Evolutionary conservation across 2,329 filamentous ascomycete species (phyloP).

Genomic region (Fusarium duplospermum): DNA sequence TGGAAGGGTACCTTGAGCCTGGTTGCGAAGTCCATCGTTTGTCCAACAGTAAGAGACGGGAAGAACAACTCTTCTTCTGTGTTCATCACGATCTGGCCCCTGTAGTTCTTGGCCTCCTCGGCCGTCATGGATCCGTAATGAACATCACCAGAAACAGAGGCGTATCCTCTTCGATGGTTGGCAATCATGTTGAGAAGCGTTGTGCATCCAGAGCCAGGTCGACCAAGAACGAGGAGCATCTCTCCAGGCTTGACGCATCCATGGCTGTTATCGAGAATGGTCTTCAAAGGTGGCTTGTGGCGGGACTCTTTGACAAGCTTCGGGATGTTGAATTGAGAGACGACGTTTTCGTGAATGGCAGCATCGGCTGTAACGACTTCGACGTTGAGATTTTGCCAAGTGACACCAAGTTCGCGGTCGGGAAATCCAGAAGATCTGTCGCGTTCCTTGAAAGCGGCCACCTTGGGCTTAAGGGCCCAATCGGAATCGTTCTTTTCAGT

Average conservation of each 20-base stretch:
- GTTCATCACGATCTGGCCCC: slow-evolving; percentile 74
- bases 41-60: slow-evolving; percentile 75
- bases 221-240: slow-evolving; percentile 77
- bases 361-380: slow-evolving; percentile 70
- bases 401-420: slow-evolving; percentile 67
- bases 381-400: slow-evolving; percentile 74
- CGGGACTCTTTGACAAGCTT: slow-evolving; percentile 64
- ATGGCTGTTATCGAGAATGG: slow-evolving; percentile 73
- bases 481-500: slow-evolving; percentile 40
- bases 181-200: slow-evolving; percentile 77
- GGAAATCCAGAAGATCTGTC: slow-evolving; percentile 60
- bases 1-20: slow-evolving; percentile 66
- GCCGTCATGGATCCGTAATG: slow-evolving; percentile 64
- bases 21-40: slow-evolving; percentile 78
- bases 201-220: slow-evolving; percentile 77
- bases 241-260: slow-evolving; percentile 79
- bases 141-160: slow-evolving; percentile 68
- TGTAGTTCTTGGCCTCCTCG: slow-evolving; percentile 61
- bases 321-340: slow-evolving; percentile 68
- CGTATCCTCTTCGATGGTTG: slow-evolving; percentile 71
- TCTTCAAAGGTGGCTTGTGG: slow-evolving; percentile 68
- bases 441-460: slow-evolving; percentile 57
- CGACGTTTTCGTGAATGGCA: slow-evolving; percentile 73
- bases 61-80: slow-evolving; percentile 76
- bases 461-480: slow-evolving; percentile 62